phyloP scores from a whole-genome alignment of 164 flowering plant genomes.

The Protea cynaroides region DNA sequence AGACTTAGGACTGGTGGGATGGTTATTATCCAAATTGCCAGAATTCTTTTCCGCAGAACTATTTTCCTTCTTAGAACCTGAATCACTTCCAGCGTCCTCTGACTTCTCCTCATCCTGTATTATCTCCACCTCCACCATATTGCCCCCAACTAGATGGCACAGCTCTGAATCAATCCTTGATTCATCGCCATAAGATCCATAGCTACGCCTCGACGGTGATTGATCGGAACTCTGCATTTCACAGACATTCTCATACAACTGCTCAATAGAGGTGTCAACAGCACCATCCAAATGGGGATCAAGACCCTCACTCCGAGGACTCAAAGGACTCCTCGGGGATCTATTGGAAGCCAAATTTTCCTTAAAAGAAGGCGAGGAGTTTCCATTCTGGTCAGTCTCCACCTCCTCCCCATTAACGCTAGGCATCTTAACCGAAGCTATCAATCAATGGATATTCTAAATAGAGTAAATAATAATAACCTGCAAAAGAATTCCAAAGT shows the following conservation, averaged over 20 bases:
- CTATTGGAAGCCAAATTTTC: conserved; percentile 30
- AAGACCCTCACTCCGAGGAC: conserved; percentile 21
- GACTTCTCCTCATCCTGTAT: conserved; percentile 40
- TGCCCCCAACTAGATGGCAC: conserved; percentile 80
- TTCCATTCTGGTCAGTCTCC: conserved; percentile 36
- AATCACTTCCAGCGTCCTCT: conserved; percentile 28
- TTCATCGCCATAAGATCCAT: conserved; percentile 70
- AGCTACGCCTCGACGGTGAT: conserved; percentile 71
- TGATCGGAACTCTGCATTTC: conserved; percentile 89
- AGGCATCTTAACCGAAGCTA: conserved; percentile 43
- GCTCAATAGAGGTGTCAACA: conserved; percentile 66
- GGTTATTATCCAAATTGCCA: conserved; percentile 25
- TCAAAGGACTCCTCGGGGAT: conserved; percentile 32
- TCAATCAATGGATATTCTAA: conserved; percentile 10
- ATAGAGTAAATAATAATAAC: conserved; percentile 11
- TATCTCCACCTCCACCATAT: conserved; percentile 65
- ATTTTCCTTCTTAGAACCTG: conserved; percentile 39
- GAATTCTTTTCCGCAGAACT: conserved; percentile 27
- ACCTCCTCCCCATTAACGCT: conserved; percentile 38
- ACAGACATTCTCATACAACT: conserved; percentile 72
- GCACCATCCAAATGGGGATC: conserved; percentile 29
- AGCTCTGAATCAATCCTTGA: conserved; percentile 85
- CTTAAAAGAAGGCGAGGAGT: conserved; percentile 23
- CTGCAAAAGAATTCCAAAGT: conserved; percentile 21
- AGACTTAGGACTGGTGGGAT: conserved; percentile 29